Percentiles rank a stretch among this genome's conserved stretches.
phyloP scores from a whole-genome alignment of 2,329 filamentous ascomycete genomes.

The Fusarium sp. region DNA sequence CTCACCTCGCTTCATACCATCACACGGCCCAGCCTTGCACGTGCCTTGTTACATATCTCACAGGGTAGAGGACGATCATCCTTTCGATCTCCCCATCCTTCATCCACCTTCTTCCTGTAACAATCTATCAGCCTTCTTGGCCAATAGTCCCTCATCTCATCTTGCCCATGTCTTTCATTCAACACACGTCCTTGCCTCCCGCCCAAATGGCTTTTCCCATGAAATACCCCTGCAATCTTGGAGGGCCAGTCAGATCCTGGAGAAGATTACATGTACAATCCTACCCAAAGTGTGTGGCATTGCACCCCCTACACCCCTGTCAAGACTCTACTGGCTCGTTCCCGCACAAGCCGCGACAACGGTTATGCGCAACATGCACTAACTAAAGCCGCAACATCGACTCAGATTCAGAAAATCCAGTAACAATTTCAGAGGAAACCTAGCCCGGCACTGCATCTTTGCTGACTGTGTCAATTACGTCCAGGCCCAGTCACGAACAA shows the following conservation, averaged over 20 bases:
- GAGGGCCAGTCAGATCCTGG: slow-evolving; percentile 16
- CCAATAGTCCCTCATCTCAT: slow-evolving; percentile 34
- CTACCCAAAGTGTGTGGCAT: slow-evolving; percentile 18
- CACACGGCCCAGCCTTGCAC: slow-evolving; percentile 18
- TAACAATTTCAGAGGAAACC: slow-evolving; percentile 51
- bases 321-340: slow-evolving; percentile 53
- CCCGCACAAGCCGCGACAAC: slow-evolving; percentile 55
- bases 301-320: slow-evolving; percentile 31
- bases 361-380: slow-evolving; percentile 66
- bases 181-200: slow-evolving; percentile 29
- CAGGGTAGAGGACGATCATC: slow-evolving; percentile 41
- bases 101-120: slow-evolving; percentile 22
- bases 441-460: slow-evolving; percentile 34
- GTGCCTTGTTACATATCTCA: slow-evolving; percentile 32
- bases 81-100: slow-evolving; percentile 39
- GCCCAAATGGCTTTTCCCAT: slow-evolving; percentile 33
- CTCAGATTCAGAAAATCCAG: slow-evolving; percentile 55
- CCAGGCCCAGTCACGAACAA: not conserved
- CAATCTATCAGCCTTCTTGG: slow-evolving; percentile 13
- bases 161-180: slow-evolving; percentile 28
- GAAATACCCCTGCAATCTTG: slow-evolving; percentile 25
- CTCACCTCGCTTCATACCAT: slow-evolving; percentile 29
- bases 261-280: slow-evolving; percentile 15
- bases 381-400: slow-evolving; percentile 59
- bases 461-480: slow-evolving; percentile 22